phyloP scores from a whole-genome alignment of 148 eudicot species.

The Spergularia bocconei region DNA sequence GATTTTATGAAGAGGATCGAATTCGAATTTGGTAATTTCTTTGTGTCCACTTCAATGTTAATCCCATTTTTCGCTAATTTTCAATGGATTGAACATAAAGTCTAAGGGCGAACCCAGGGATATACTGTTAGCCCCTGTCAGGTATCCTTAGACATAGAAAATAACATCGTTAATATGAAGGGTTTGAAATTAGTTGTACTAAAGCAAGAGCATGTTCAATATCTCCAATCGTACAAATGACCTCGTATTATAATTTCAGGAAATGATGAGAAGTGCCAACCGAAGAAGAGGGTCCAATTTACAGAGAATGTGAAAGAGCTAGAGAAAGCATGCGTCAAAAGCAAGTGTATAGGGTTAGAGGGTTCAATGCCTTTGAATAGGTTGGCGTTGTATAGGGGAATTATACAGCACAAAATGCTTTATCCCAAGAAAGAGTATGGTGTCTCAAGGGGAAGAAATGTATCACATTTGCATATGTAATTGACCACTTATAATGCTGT shows the following conservation, averaged over 20 bases:
- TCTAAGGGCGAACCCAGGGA: too few relatives aligned
- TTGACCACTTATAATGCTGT: not conserved
- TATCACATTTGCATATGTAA: constrained; percentile 12
- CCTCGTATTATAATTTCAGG: constrained; percentile 14
- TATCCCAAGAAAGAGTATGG: constrained; percentile 29
- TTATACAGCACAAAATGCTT: constrained; percentile 31
- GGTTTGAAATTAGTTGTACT: too few relatives aligned
- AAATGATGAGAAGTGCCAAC: constrained; percentile 24
- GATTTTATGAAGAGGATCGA: constrained; percentile 71
- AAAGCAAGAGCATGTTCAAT: too few relatives aligned
- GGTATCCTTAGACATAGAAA: too few relatives aligned
- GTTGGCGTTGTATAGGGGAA: constrained; percentile 61
- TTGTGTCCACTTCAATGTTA: too few relatives aligned
- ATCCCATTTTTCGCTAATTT: too few relatives aligned
- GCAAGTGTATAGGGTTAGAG: constrained; percentile 26
- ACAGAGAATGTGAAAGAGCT: constrained; percentile 24
- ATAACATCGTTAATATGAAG: too few relatives aligned
- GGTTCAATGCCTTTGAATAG: constrained; percentile 57
- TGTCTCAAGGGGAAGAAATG: constrained; percentile 22
- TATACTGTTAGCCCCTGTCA: too few relatives aligned
- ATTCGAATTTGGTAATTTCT: constrained; percentile 47
- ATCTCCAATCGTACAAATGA: too few relatives aligned
- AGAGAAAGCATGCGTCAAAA: constrained; percentile 15
- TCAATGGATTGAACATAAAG: too few relatives aligned
- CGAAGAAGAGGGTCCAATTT: constrained; percentile 52